Percentiles rank a stretch among this genome's conserved stretches.
Evolutionary conservation across 2,329 filamentous ascomycete genomes (phyloP).

Genomic region (Alternaria arbusti): DNA sequence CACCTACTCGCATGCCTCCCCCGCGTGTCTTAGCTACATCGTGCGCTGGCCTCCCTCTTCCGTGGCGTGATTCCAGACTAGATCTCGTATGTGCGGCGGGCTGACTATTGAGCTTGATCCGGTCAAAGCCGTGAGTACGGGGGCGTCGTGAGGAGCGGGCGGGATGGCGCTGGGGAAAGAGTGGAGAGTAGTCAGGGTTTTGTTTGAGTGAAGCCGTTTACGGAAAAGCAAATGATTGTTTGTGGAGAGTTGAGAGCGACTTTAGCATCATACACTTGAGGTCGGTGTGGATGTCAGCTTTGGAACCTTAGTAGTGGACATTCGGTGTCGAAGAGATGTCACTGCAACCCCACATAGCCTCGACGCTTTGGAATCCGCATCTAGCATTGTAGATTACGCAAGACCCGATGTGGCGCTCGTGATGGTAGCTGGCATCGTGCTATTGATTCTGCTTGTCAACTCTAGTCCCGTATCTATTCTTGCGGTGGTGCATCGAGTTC

Average conservation of each 20-base stretch:
- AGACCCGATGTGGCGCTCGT: background rate
- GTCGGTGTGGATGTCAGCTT: background rate
- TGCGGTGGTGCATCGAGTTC: background rate
- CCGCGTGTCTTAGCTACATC: background rate
- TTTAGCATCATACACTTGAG: background rate
- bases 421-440: background rate
- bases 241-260: background rate
- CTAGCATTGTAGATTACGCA: background rate
- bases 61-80: background rate
- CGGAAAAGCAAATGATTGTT: background rate
- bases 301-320: background rate
- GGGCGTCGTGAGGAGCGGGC: background rate
- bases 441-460: background rate
- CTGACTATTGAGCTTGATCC: background rate
- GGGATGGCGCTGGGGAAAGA: background rate
- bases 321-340: background rate
- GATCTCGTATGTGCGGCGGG: background rate
- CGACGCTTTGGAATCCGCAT: background rate
- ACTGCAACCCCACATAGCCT: background rate
- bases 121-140: background rate
- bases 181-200: background rate
- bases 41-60: background rate
- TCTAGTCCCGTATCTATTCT: background rate
- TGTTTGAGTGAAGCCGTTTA: background rate
- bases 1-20: background rate